phyloP scores from a whole-genome alignment of 164 flowering plant species.

The Tetrastigma voinierianum region DNA sequence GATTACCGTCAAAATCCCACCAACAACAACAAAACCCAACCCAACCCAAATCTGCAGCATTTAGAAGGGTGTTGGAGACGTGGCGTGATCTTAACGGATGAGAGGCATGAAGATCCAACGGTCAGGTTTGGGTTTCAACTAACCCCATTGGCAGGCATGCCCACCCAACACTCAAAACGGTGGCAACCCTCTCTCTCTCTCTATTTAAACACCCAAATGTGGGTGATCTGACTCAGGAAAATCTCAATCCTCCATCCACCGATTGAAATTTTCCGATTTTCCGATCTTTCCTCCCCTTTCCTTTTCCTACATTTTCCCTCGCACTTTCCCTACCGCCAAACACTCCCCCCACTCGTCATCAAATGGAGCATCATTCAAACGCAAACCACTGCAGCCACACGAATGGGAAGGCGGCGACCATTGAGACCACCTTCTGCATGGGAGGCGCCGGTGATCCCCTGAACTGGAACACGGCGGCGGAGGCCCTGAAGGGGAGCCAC shows the following conservation, averaged over 20 bases:
- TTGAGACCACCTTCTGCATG: neutral
- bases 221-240: conserved; percentile 23
- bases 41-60: neutral
- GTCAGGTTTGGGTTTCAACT: conserved; percentile 25
- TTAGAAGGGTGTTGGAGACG: conserved; percentile 9
- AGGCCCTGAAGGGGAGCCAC: conserved; percentile 58
- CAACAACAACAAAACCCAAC: no score
- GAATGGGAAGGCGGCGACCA: no score
- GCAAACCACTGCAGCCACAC: no score
- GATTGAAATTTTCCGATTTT: conserved; percentile 11
- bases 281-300: neutral
- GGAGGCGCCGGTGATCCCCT: conserved; percentile 30
- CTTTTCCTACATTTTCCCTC: neutral
- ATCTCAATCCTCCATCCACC: conserved; percentile 6
- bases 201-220: conserved; percentile 23
- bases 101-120: conserved; percentile 27
- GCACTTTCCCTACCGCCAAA: no score
- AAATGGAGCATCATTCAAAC: no score
- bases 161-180: conserved; percentile 19
- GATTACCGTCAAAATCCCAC: neutral
- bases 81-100: conserved; percentile 19
- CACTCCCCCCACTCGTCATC: no score
- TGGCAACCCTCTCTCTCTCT: neutral
- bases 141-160: conserved; percentile 24
- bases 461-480: conserved; percentile 59